Conservation (phyloP, 1,284 basidiomycete genomes). For the Boletellus sp. region DNA sequence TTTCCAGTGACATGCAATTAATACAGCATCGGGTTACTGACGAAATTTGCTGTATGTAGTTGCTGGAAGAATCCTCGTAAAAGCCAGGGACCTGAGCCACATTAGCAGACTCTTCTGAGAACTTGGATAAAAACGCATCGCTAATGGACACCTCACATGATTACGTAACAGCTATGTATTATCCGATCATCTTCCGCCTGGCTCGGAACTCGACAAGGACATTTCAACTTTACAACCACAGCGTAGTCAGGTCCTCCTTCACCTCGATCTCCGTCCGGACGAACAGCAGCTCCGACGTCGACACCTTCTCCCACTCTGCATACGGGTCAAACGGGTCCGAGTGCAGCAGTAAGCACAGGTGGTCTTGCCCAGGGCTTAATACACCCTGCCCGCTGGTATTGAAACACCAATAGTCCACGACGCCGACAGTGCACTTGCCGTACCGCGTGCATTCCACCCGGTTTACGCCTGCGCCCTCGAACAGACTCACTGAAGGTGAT, state of each 20-base stretch:
- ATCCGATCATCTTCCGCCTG: too few relatives aligned
- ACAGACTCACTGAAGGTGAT: constrained; percentile 12
- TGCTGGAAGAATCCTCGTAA: too few relatives aligned
- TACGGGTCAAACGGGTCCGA: constrained; percentile 32
- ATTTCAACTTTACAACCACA: too few relatives aligned
- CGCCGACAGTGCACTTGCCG: constrained; percentile 24
- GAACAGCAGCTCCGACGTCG: constrained; percentile 27
- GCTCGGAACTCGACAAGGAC: too few relatives aligned
- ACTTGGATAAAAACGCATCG: too few relatives aligned
- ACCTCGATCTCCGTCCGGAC: constrained; percentile 22
- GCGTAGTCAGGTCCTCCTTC: constrained; percentile 8
- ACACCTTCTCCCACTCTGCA: constrained; percentile 27
- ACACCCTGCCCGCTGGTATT: constrained; percentile 26
- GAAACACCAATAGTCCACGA: constrained; percentile 34
- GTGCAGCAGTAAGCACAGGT: constrained; percentile 28
- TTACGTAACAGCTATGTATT: too few relatives aligned
- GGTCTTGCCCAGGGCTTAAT: constrained; percentile 24
- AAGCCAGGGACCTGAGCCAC: too few relatives aligned
- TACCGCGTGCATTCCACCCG: constrained; percentile 16
- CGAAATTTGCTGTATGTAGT: too few relatives aligned
- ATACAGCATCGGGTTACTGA: too few relatives aligned
- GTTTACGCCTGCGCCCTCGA: constrained; percentile 17
- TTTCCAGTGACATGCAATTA: too few relatives aligned
- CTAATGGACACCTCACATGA: too few relatives aligned
- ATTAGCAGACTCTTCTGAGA: too few relatives aligned